A percentile compares a stretch with the other conserved stretches of the same genome.
These are phyloP conservation scores for Asparagopsis taxiformis DNA, from an alignment of 31 red algal species.

Conservation along the genomic window DNA sequence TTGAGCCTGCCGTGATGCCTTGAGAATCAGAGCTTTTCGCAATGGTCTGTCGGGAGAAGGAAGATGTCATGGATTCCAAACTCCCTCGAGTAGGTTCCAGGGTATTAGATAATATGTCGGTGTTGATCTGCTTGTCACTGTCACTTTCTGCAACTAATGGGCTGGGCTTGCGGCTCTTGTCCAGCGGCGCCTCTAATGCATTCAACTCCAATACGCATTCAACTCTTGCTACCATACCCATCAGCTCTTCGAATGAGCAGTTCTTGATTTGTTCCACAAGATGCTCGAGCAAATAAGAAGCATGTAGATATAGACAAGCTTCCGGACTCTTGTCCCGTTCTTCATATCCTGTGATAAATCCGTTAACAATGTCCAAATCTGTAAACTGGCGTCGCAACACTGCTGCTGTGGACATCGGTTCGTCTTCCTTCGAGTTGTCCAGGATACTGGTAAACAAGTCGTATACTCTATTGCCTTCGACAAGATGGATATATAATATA, in stretches of 20 bases:
- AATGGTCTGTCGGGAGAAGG: background rate
- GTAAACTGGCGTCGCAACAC: constrained; percentile 38
- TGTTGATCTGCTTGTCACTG: background rate
- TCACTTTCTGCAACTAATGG: background rate
- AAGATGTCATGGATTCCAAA: background rate
- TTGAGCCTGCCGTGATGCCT: background rate
- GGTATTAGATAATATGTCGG: background rate
- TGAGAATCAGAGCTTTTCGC: background rate
- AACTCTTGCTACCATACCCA: constrained; percentile 15
- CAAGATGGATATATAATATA: constrained; percentile 32
- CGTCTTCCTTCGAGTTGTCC: background rate
- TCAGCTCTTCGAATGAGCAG: constrained; percentile 20
- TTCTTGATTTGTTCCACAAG: constrained; percentile 11
- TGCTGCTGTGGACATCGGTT: background rate
- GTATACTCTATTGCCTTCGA: constrained; percentile 35
- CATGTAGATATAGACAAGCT: constrained; percentile 28
- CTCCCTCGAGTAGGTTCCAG: background rate
- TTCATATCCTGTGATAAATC: constrained; percentile 6
- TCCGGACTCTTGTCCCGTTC: constrained; percentile 2
- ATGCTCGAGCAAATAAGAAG: constrained; percentile 20
- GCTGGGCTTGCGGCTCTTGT: background rate
- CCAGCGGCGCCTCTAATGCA: background rate
- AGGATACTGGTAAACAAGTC: constrained; percentile 17
- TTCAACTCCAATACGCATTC: constrained; percentile 3
- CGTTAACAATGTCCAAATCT: constrained; percentile 17